A percentile compares a stretch with the other conserved stretches of the same genome.
Evolutionary conservation across 805 yeast genomes (phyloP).

Genomic region (Metschnikowia bowlesiae): DNA sequence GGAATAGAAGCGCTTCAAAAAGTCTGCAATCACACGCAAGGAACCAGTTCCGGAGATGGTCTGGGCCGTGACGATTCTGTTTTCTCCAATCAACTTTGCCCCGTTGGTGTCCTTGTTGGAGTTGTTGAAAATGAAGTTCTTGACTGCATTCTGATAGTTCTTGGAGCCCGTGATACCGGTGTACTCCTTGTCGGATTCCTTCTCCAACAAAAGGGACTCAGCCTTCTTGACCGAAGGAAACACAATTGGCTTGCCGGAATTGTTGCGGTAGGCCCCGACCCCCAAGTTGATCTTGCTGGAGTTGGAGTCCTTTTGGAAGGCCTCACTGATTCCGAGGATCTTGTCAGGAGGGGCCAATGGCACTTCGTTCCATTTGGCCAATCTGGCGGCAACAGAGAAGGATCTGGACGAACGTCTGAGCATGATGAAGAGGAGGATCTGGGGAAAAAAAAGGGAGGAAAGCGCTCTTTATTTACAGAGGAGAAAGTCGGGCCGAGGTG

Average conservation of each 20-base stretch:
- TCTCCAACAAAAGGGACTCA: conserved; percentile 46
- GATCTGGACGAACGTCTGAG: conserved; percentile 17
- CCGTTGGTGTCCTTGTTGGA: conserved; percentile 50
- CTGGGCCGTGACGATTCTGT: conserved; percentile 77
- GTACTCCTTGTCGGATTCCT: conserved; percentile 71
- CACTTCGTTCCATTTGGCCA: conserved; percentile 29
- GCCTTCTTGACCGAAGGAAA: conserved; percentile 72
- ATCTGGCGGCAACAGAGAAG: conserved; percentile 16
- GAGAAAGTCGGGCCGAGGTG: conserved; percentile 10
- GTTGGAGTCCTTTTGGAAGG: conserved; percentile 63
- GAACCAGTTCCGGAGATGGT: conserved; percentile 97
- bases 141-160: conserved; percentile 61
- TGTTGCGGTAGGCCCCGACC: conserved; percentile 93
- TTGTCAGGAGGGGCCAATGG: conserved; percentile 76
- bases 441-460: not conserved
- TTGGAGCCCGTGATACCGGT: conserved; percentile 81
- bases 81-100: conserved; percentile 49
- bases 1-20: conserved; percentile 57
- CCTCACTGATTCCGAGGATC: conserved; percentile 73
- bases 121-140: conserved; percentile 67
- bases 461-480: conserved; percentile 3
- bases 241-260: conserved; percentile 82
- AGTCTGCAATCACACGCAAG: conserved; percentile 76
- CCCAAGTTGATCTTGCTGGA: conserved; percentile 61
- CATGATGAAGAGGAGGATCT: conserved; percentile 8